These are phyloP conservation scores for Juncus inflexus DNA, from an alignment of 176 grass and related monocot genomes.

Conservation along the genomic window DNA sequence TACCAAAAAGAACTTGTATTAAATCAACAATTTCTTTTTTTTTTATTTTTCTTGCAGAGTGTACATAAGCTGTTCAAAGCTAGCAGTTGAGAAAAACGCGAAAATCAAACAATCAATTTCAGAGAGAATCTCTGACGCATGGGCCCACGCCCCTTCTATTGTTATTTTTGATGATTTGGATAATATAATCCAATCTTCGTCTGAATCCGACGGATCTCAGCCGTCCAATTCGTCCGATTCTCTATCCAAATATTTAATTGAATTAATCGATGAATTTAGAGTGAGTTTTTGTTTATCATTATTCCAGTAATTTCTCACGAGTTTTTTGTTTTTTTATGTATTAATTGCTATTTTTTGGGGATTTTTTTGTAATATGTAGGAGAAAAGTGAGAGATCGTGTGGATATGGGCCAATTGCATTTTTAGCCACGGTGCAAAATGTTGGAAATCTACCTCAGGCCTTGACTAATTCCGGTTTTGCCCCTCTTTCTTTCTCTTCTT, in stretches of 20 bases:
- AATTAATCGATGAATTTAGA: conserved; percentile 81
- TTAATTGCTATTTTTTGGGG: conserved; percentile 4
- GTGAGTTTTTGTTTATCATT: conserved; percentile 22
- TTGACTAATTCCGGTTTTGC: conserved; percentile 69
- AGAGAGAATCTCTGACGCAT: conserved; percentile 58
- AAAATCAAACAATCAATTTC: conserved; percentile 58
- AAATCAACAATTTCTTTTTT: conserved; percentile 1
- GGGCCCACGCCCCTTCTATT: conserved; percentile 69
- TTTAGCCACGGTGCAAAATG: conserved; percentile 73
- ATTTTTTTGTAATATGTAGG: conserved; percentile 35
- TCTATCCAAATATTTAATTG: conserved; percentile 56
- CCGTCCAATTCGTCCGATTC: conserved; percentile 57
- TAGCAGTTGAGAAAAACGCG: conserved; percentile 66
- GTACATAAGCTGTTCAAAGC: conserved; percentile 74
- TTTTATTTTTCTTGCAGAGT: conserved; percentile 55
- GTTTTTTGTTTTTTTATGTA: not conserved
- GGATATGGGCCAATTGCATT: conserved; percentile 90
- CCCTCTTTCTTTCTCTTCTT: too few species aligned
- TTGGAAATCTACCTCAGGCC: conserved; percentile 66
- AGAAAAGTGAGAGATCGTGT: conserved; percentile 54
- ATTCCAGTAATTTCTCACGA: not conserved
- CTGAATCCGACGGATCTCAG: conserved; percentile 64
- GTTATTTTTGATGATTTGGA: conserved; percentile 94
- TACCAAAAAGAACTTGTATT: not conserved
- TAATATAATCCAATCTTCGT: conserved; percentile 62